Conservation (phyloP, 768 basidiomycete species). For the Rhodotorula graminis region DNA sequence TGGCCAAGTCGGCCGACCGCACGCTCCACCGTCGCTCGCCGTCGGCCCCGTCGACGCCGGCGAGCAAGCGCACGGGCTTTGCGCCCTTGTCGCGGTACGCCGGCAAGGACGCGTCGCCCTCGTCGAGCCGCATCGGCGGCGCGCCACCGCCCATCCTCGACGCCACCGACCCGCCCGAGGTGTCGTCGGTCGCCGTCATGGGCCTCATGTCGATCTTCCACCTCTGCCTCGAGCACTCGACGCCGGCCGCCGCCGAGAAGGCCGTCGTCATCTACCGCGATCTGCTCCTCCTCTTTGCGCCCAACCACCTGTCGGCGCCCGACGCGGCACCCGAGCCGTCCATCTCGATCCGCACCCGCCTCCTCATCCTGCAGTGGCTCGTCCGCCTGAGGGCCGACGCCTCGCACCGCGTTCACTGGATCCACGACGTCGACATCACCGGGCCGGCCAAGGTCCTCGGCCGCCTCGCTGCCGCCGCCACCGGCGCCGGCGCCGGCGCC, state of each 20-base stretch:
- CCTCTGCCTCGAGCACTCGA: slow-evolving; percentile 46
- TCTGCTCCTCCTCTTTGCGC: slow-evolving; percentile 48
- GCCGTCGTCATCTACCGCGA: slow-evolving; percentile 50
- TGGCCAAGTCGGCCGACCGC: slow-evolving; percentile 18
- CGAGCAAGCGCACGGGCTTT: slow-evolving; percentile 1
- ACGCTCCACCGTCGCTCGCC: slow-evolving; percentile 5
- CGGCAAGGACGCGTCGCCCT: slow-evolving; percentile 7
- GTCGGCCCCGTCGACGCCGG: slow-evolving; percentile 15
- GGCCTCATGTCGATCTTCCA: slow-evolving; percentile 50
- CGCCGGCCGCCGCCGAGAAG: slow-evolving; percentile 41
- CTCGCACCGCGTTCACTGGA: slow-evolving; percentile 76
- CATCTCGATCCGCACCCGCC: slow-evolving; percentile 55
- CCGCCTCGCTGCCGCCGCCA: not conserved
- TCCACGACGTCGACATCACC: slow-evolving; percentile 52
- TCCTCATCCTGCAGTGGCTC: slow-evolving; percentile 76
- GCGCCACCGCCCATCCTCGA: not conserved
- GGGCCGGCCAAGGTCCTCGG: slow-evolving; percentile 30
- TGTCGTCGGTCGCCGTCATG: slow-evolving; percentile 29
- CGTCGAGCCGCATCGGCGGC: slow-evolving; percentile 1
- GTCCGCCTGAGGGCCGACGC: slow-evolving; percentile 83
- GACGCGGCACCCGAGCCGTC: slow-evolving; percentile 1
- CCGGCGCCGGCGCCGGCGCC: not conserved
- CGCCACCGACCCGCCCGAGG: slow-evolving; percentile 20
- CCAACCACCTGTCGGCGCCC: slow-evolving; percentile 4
- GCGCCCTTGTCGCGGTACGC: slow-evolving; percentile 20